Evolutionary conservation across 805 yeast species (phyloP), one percentile per base, ranked within the genome.

Genomic region (Candida ipomoeae): DNA sequence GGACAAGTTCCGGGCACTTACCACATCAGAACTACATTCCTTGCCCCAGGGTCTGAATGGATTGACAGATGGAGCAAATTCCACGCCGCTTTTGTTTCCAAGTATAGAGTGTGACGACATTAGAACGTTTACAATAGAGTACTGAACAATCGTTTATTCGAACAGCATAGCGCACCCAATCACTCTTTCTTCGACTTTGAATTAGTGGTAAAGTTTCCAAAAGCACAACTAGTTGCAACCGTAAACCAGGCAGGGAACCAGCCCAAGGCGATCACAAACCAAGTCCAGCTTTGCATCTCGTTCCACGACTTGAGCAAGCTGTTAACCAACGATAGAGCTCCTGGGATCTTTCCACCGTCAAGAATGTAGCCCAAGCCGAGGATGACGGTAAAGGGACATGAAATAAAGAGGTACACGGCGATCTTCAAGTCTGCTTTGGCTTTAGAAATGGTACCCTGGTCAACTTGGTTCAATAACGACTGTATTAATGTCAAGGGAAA

Each of bases 41-140:
- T 94, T 62, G 96, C 99, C 13, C 97, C 98, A 14, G 98, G 97
- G 40, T 78, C 81, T 23, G 92, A 89, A 60, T 89, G 97, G 89
- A 88, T 90, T 57, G 77, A 80, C 17, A 69, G 75, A 42, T 89
- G 97, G 90, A 79, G 79, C 47, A 68, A 71, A 15, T 94, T 94
- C 80, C 99, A 94, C 71, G 71, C 75, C 41, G 68, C 74, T 41
- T 94, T 94, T 65, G 81, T 87, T 68, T 62, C 69, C 14, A 71
- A 80, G 61, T 89, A 81, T 56, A 74, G 40, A 26, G 26, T 32
- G 5, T 52, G 36, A 39, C 6, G 7, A 35, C 18, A 13, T 8
- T 13, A 17, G 5, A 15, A 26, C n/a, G 6, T 15, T 40, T 40
- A 40, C 21, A 26, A 26, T 7, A 15, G 6, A 26, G 2, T 26